These are phyloP conservation scores for Aethionema arabicum DNA, from an alignment of 345 rosid species.

Conservation along the genomic window DNA sequence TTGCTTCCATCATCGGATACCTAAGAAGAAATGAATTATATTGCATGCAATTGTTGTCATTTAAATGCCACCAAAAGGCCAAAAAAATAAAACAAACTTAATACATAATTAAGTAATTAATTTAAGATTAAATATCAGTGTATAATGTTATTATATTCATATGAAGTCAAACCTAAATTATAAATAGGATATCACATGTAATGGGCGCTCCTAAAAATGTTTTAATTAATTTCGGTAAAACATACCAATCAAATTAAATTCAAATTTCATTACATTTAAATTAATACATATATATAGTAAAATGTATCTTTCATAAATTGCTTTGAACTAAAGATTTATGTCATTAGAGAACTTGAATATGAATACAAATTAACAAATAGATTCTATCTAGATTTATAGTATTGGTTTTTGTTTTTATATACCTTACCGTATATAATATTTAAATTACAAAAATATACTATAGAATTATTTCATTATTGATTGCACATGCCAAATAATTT, in stretches of 20 bases:
- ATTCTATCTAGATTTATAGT: too few species aligned
- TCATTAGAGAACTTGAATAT: too few species aligned
- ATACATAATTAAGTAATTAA: slow-evolving; percentile 6
- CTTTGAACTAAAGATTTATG: too few species aligned
- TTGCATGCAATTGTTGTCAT: slow-evolving; percentile 26
- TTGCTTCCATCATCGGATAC: slow-evolving; percentile 37
- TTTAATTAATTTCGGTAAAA: slow-evolving; percentile 20
- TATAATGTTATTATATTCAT: slow-evolving; percentile 16
- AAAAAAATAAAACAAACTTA: not conserved
- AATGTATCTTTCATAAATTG: too few species aligned
- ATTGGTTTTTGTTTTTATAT: too few species aligned
- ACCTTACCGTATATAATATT: too few species aligned
- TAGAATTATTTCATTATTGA: too few species aligned
- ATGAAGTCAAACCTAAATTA: slow-evolving; percentile 23
- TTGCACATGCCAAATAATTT: too few species aligned
- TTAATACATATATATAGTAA: too few species aligned
- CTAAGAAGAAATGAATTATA: slow-evolving; percentile 12
- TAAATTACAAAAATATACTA: too few species aligned
- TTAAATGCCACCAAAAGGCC: slow-evolving; percentile 30
- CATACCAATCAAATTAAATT: not conserved
- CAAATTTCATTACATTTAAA: too few species aligned
- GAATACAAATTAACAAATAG: too few species aligned
- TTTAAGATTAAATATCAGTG: slow-evolving; percentile 11
- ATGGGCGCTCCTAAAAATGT: not conserved
- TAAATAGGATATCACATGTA: not conserved